These are phyloP conservation scores for Fallopia convolvulus DNA, from an alignment of 148 eudicot genomes.

Conservation along the genomic window DNA sequence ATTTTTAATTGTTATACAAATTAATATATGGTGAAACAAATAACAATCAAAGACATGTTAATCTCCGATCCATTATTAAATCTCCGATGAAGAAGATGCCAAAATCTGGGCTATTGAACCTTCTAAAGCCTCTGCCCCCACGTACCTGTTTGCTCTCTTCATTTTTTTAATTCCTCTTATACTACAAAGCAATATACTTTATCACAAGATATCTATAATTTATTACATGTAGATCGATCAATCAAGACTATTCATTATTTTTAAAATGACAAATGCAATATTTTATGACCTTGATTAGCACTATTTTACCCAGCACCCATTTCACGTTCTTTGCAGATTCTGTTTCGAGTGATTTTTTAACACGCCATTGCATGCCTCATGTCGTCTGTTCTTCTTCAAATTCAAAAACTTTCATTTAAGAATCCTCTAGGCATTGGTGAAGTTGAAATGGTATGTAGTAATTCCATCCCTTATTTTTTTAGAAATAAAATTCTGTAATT, in stretches of 20 bases:
- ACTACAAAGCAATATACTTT: neutral
- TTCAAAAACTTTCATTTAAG: neutral
- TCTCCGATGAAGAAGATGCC: constrained; percentile 3
- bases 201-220: neutral
- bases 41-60: neutral
- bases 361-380: neutral
- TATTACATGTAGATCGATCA: neutral
- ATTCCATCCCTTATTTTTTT: neutral
- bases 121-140: neutral
- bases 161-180: neutral
- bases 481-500: neutral
- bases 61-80: neutral
- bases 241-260: neutral
- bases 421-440: neutral
- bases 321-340: neutral
- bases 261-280: neutral
- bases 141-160: neutral
- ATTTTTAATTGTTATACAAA: neutral
- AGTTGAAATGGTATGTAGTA: neutral
- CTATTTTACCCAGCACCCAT: neutral
- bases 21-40: neutral
- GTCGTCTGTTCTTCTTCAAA: neutral
- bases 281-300: neutral
- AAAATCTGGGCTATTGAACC: constrained; percentile 5
- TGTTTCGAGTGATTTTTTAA: neutral